Base-by-base conservation (phyloP, 2,329 filamentous ascomycete species). In the Colletotrichum simmondsii region DNA sequence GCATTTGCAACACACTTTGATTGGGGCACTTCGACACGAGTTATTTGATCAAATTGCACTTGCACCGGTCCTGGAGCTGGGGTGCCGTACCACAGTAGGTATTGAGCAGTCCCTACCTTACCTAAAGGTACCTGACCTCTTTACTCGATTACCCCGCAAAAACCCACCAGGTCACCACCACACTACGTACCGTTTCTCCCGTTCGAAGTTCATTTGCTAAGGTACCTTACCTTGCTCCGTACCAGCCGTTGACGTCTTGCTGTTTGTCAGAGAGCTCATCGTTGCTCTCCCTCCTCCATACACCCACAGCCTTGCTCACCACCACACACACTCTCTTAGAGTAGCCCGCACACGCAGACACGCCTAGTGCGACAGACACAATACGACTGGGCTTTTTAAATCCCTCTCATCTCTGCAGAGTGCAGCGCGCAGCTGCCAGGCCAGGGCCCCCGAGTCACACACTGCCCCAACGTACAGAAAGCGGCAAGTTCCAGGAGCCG, bases 101-200 rank as follows among this genome's bases (percentile, higher is more conserved):
- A 19, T 2, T 19, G 37, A 49, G 42, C 42, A 7, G 16, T 42
- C 16, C 14, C 37, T 42, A 42, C 14, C 12, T 19, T 32, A 32
- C 26, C 11, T 30, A 3, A 16, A 24, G 28, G 37, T 19, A 30
- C 30, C 59, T 46, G 16, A 26, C 28, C 59, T 46, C 19, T 32
- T 58, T 58, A 53, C 63, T 70, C 42, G 46, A 65, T 61, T 72
- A 72, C 70, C 66, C 70, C 70, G 70, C 66, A 72, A 61, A 60
- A 61, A 56, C 22, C 22, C 30, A 35, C 49, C 49, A 26, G 62
- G 62, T 63, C 49, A 37, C n/a, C 49, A 64, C 61, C 30, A 54
- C 2, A 42, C 16, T 42, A 19, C 46, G 14, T 30, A 42, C 16
- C 16, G 28, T 46, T 32, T 16, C 35, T 35, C 4, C 12, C 16